These are phyloP conservation scores for Sugiyamaella sp. DNA, from an alignment of 1,139 yeast genomes.

Conservation along the genomic window DNA sequence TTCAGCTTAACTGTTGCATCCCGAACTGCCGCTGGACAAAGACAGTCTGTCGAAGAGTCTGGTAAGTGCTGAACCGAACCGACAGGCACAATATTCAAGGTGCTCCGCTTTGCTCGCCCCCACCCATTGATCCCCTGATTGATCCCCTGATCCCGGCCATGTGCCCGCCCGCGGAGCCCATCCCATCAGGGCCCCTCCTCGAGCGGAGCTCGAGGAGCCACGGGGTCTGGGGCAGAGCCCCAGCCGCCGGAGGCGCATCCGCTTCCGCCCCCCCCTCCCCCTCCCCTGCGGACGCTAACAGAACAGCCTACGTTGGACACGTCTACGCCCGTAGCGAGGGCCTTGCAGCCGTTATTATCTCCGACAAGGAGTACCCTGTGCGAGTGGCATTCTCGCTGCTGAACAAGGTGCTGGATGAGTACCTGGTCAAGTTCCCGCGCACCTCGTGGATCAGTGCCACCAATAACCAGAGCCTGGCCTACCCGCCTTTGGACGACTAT, in stretches of 20 bases:
- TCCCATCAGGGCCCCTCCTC: neutral
- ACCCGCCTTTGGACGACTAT: constrained; percentile 68
- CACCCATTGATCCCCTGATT: neutral
- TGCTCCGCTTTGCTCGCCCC: neutral
- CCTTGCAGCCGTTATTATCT: constrained; percentile 86
- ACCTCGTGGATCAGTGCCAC: constrained; percentile 64
- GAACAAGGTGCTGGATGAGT: constrained; percentile 90
- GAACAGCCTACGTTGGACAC: constrained; percentile 74
- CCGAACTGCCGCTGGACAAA: constrained; percentile 84
- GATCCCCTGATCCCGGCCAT: neutral
- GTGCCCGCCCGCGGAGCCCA: neutral
- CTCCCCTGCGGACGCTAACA: neutral
- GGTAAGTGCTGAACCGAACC: constrained; percentile 33
- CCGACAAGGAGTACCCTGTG: constrained; percentile 95
- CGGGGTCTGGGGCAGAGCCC: constrained; percentile 5
- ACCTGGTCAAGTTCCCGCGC: constrained; percentile 78
- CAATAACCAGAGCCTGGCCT: constrained; percentile 50
- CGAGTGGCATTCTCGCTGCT: constrained; percentile 95
- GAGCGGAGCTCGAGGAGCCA: neutral
- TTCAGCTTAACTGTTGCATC: constrained; percentile 88
- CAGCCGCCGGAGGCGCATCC: neutral
- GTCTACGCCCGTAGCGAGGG: constrained; percentile 91
- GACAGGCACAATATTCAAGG: no score
- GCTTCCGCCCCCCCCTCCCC: neutral
- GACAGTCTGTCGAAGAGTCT: constrained; percentile 90